Evolutionary conservation across 192 early-diverging fungal genomes (phyloP).

Genomic region (Phycomyces blakesleeanus): DNA sequence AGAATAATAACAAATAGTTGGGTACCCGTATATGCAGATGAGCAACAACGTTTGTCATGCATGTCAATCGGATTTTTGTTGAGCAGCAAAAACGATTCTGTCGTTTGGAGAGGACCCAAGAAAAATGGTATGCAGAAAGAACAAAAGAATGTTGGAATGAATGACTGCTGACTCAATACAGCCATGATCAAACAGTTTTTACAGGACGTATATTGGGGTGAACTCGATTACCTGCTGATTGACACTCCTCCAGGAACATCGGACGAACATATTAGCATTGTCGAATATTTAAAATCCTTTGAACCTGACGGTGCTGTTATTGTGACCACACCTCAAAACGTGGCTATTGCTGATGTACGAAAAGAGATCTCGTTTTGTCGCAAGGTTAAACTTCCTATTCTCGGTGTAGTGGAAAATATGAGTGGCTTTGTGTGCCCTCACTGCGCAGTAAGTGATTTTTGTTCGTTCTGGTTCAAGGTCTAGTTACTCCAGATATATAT

Average conservation of each 20-base stretch:
- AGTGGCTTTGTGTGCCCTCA: conserved; percentile 92
- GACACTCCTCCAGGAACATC: conserved; percentile 98
- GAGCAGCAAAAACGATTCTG: conserved; percentile 82
- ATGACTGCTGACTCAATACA: conserved; percentile 21
- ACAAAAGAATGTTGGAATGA: not conserved
- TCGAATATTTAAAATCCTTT: conserved; percentile 83
- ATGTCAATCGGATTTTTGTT: conserved; percentile 98
- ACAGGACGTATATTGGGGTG: conserved; percentile 94
- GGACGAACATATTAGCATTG: conserved; percentile 93
- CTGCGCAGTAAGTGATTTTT: conserved; percentile 51
- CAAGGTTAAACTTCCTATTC: conserved; percentile 78
- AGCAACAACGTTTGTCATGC: conserved; percentile 66
- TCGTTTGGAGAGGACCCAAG: conserved; percentile 98
- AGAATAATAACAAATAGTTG: conserved; percentile 42
- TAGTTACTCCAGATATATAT: not conserved
- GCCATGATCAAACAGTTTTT: conserved; percentile 98
- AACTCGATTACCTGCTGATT: conserved; percentile 90
- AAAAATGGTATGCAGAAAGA: conserved; percentile 90
- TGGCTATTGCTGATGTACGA: conserved; percentile 82
- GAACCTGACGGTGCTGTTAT: conserved; percentile 85
- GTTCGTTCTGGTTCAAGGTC: too few species aligned
- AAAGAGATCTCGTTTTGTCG: conserved; percentile 93
- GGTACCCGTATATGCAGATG: conserved; percentile 74
- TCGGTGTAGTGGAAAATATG: conserved; percentile 97
- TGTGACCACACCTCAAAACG: conserved; percentile 93